A percentile compares a stretch with the other conserved stretches of the same genome.
Conservation (phyloP, 2,329 filamentous ascomycete species). For the Daldinia sp. region DNA sequence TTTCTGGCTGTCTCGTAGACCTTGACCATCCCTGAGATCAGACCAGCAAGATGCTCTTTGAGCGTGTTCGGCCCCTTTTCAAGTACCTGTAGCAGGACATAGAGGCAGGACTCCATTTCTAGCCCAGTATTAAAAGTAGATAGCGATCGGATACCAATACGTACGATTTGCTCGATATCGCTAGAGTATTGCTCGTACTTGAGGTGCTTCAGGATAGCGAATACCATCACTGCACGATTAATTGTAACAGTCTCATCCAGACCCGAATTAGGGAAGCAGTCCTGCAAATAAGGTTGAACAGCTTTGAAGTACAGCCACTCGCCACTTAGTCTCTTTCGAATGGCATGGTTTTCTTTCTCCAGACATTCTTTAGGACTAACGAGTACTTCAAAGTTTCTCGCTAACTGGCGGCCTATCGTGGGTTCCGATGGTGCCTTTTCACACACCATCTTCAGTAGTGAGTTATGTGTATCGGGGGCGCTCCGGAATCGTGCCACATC, state of each 20-base stretch:
- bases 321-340: constrained; percentile 45
- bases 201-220: constrained; percentile 64
- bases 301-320: constrained; percentile 49
- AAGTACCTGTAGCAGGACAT: constrained; percentile 63
- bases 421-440: constrained; percentile 32
- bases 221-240: constrained; percentile 61
- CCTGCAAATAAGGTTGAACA: constrained; percentile 54
- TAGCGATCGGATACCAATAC: constrained; percentile 62
- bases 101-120: constrained; percentile 62
- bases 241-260: constrained; percentile 48
- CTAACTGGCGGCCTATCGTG: constrained; percentile 46
- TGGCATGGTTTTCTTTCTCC: constrained; percentile 46
- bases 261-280: constrained; percentile 55
- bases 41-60: constrained; percentile 61
- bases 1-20: constrained; percentile 53
- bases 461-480: constrained; percentile 31
- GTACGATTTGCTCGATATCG: constrained; percentile 61
- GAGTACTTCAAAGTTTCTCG: constrained; percentile 47
- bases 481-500: constrained; percentile 48
- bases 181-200: constrained; percentile 64
- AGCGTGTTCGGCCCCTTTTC: constrained; percentile 60
- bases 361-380: constrained; percentile 49
- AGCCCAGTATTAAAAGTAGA: constrained; percentile 56
- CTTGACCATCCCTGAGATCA: constrained; percentile 60
- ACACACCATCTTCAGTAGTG: constrained; percentile 43